Evolutionary conservation across 106 monocot genomes (phyloP).

Genomic region (Dioscorea alata): DNA sequence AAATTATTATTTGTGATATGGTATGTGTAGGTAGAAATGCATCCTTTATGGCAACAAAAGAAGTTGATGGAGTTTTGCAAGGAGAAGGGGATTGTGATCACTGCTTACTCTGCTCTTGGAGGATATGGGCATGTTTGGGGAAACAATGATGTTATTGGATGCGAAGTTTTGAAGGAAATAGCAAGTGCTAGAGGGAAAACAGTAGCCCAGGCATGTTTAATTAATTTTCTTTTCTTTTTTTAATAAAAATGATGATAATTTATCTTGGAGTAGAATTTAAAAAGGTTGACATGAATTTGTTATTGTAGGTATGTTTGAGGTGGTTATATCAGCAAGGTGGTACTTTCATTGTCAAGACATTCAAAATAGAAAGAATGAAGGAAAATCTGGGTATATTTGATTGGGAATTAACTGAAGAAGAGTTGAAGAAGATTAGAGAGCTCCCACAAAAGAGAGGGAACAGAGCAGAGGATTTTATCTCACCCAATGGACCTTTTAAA

Average conservation of each 20-base stretch:
- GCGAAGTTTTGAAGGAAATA: neutral
- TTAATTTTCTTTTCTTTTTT: neutral
- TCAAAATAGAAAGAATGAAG: conserved; percentile 11
- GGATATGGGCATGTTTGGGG: neutral
- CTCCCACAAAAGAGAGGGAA: conserved; percentile 2
- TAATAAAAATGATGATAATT: neutral
- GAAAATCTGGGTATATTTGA: conserved; percentile 12
- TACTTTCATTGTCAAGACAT: conserved; percentile 11
- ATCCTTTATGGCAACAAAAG: conserved; percentile 2
- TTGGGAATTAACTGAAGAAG: conserved; percentile 14
- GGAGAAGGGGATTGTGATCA: neutral
- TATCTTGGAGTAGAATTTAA: neutral
- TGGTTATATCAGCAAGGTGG: conserved; percentile 10
- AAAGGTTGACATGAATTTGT: neutral
- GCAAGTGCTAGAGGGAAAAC: neutral
- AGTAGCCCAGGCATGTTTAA: neutral
- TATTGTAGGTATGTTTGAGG: conserved; percentile 12
- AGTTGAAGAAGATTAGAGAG: neutral
- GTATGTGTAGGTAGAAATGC: conserved; percentile 4
- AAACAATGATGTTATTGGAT: neutral
- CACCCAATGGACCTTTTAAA: neutral
- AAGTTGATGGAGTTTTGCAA: conserved; percentile 1
- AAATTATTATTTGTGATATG: no score
- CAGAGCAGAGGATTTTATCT: neutral
- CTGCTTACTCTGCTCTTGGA: conserved; percentile 1